Evolutionary conservation across 495 filamentous ascomycete genomes (phyloP).

Genomic region (Bombardia bombarda): DNA sequence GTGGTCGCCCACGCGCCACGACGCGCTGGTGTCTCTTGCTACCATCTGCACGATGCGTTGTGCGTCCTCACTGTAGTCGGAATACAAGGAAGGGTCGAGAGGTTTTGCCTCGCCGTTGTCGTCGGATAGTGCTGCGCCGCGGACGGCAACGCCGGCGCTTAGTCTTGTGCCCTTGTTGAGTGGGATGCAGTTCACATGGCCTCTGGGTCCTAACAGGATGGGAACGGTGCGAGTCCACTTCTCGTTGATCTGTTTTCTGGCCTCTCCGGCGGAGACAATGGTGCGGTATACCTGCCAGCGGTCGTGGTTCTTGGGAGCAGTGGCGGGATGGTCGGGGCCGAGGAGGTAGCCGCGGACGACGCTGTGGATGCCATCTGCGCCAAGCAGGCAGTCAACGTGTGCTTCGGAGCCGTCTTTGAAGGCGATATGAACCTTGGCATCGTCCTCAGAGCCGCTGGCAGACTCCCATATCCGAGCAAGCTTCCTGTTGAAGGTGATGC

Average conservation of each 20-base stretch:
- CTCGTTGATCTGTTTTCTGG: slow-evolving; percentile 18
- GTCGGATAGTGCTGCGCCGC: neutral
- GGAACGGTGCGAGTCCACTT: slow-evolving; percentile 23
- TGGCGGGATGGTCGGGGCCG: slow-evolving; percentile 28
- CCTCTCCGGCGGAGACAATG: slow-evolving; percentile 24
- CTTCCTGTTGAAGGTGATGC: slow-evolving; percentile 23
- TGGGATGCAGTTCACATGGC: slow-evolving; percentile 31
- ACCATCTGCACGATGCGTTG: slow-evolving; percentile 25
- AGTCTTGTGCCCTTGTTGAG: slow-evolving; percentile 30
- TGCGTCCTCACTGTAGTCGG: slow-evolving; percentile 26
- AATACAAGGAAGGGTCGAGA: slow-evolving; percentile 20
- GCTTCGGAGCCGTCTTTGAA: slow-evolving; percentile 28
- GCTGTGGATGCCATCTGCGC: slow-evolving; percentile 42
- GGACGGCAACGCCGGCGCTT: slow-evolving; percentile 32
- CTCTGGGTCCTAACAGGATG: slow-evolving; percentile 26
- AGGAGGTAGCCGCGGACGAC: slow-evolving; percentile 31
- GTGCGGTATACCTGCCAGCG: slow-evolving; percentile 38
- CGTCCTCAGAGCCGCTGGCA: slow-evolving; percentile 3
- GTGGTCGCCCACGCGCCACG: slow-evolving; percentile 36
- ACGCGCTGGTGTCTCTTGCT: slow-evolving; percentile 22
- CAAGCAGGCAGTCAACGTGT: slow-evolving; percentile 29
- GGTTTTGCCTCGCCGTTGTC: neutral
- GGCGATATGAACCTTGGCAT: slow-evolving; percentile 13
- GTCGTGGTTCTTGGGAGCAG: slow-evolving; percentile 31
- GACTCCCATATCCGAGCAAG: slow-evolving; percentile 16